A percentile compares a stretch with the other conserved stretches of the same genome.
Conservation (phyloP, 129 eudicot genomes). For the Flaveria bidentis region DNA sequence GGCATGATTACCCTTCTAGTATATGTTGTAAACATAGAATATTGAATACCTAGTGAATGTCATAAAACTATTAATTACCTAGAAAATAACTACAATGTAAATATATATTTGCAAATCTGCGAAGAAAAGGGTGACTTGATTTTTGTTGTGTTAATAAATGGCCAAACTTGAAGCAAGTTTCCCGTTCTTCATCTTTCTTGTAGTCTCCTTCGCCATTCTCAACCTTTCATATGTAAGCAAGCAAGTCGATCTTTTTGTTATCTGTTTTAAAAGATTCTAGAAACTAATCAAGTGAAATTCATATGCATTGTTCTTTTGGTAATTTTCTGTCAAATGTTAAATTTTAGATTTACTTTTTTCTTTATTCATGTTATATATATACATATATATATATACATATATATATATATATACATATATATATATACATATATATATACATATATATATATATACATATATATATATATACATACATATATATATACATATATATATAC, state of each 20-base stretch:
- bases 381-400: background rate
- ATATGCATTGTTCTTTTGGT: too few species aligned
- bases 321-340: too few species aligned
- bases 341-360: too few species aligned
- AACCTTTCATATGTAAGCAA: constrained; percentile 26
- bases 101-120: background rate
- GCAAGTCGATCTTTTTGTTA: background rate
- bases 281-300: background rate
- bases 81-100: constrained; percentile 6
- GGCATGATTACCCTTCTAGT: too few species aligned
- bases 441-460: too few species aligned
- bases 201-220: constrained; percentile 8
- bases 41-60: constrained; percentile 18
- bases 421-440: too few species aligned
- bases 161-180: constrained; percentile 32
- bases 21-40: too few species aligned
- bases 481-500: too few species aligned
- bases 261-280: background rate
- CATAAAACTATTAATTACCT: constrained; percentile 23
- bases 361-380: background rate
- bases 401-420: too few species aligned
- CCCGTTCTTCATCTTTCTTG: constrained; percentile 22
- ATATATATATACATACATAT: too few species aligned
- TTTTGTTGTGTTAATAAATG: constrained; percentile 17
- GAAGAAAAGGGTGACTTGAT: background rate